Evolutionary conservation across 768 basidiomycete species (phyloP), one percentile per base, ranked within the genome.

Genomic region (Mycena rosella): DNA sequence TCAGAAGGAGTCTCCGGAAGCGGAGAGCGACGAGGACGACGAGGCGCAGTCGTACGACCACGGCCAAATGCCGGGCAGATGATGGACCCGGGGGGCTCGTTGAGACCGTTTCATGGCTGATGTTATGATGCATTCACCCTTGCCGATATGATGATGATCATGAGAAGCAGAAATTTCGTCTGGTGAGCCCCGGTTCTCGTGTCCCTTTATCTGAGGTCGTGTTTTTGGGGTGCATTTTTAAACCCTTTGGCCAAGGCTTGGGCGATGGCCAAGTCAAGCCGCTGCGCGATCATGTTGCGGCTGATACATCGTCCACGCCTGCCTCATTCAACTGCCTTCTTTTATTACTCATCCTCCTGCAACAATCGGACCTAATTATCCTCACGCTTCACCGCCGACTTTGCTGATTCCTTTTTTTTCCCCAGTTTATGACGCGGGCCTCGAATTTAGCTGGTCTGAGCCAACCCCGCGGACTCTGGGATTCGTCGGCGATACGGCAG

Each of bases 1-100:
- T 5, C 62, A 44, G 36, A 51, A 30, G 30, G 68, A 67, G 55
- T 66, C 69, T 40, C 69, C 54, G 30, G 70, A 71, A 40, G 63
- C 66, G 3, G 70, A 68, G 47, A 71, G 70, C 63, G 70, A 71
- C 40, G 70, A 71, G 51, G 69, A 67, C 56, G 69, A 71, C 59
- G 66, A 71, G 40, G 66, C 68, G 60, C 63, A 54, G 54, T 44
- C 58, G 56, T 69, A 64, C 63, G 63, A 63, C 62, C 68, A 54
- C 42, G 14, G 48, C 17, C 60, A 62, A 17, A 67, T 67, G 40
- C 60, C 60, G 55, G 55, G 66, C 47, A 68, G 67, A 27, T 68
- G 67, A 68, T 55, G 53, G 42, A 14, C 42, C 20, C 20, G 51
- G 10, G 52, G 59, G 67, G 68, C 54, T n/a, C 54, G 63, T 65